Conservation (phyloP, 2,329 filamentous ascomycete species). For the Paecilomyces niveus region DNA sequence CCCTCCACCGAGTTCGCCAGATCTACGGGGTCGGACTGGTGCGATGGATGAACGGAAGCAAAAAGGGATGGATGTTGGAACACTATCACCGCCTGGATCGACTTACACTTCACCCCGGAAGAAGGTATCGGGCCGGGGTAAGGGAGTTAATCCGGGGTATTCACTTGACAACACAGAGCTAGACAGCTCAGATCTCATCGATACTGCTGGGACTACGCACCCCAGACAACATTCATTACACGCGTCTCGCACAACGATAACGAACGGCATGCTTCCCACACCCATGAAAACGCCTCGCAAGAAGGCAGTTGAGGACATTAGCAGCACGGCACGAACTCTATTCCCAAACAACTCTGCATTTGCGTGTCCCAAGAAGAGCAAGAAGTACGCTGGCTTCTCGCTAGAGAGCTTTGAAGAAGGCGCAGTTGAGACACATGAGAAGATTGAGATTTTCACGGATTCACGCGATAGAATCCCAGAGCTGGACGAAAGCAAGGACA, state of each 20-base stretch:
- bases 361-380: constrained; percentile 40
- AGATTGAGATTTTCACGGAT: constrained; percentile 57
- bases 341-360: constrained; percentile 45
- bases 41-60: constrained; percentile 14
- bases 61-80: constrained; percentile 12
- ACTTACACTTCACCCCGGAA: constrained; percentile 21
- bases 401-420: constrained; percentile 37
- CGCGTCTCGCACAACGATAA: constrained; percentile 20
- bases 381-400: constrained; percentile 39
- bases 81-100: constrained; percentile 24
- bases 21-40: constrained; percentile 10
- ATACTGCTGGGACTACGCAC: constrained; percentile 14
- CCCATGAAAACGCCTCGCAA: constrained; percentile 57
- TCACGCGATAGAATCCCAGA: constrained; percentile 54
- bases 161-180: constrained; percentile 12
- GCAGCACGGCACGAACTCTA: constrained; percentile 44
- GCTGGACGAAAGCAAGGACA: constrained; percentile 44
- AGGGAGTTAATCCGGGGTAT: constrained; percentile 8
- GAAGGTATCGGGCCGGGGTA: constrained; percentile 11
- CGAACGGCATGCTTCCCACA: constrained; percentile 49
- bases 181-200: constrained; percentile 16
- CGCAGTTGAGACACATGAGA: constrained; percentile 21
- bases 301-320: constrained; percentile 39
- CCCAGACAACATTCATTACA: constrained; percentile 15
- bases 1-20: constrained; percentile 23